Percentiles rank a stretch among this genome's conserved stretches.
Evolutionary conservation across 2,329 filamentous ascomycete genomes (phyloP).

Genomic region (Cercospora sp.): DNA sequence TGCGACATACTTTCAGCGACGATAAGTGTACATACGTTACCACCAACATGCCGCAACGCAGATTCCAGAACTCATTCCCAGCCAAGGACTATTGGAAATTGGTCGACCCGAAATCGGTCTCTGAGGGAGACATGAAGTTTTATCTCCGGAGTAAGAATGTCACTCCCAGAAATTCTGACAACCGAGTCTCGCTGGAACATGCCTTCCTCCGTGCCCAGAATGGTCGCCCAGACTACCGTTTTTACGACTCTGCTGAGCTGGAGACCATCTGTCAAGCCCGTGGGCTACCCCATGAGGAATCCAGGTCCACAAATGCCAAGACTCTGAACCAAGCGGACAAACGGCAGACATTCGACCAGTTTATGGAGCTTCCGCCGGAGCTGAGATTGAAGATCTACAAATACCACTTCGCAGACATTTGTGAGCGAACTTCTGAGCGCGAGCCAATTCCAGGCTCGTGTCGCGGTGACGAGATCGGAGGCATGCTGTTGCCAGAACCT

Average conservation of each 20-base stretch:
- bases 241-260: background rate
- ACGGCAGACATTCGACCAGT: background rate
- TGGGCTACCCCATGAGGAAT: background rate
- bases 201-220: background rate
- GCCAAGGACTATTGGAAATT: background rate
- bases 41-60: background rate
- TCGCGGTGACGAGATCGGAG: background rate
- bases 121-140: background rate
- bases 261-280: background rate
- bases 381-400: background rate
- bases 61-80: background rate
- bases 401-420: constrained; percentile 2
- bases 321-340: background rate
- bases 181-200: background rate
- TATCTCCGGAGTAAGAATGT: background rate
- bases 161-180: background rate
- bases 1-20: background rate
- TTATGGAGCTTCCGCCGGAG: background rate
- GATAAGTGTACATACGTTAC: background rate
- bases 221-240: background rate
- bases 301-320: background rate
- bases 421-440: background rate
- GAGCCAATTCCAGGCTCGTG: background rate
- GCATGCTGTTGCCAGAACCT: background rate
- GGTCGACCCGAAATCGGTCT: background rate